Evolutionary conservation across 2,329 filamentous ascomycete genomes (phyloP), one percentile per base, ranked within the genome.

Genomic region (Lasiodiplodia citricola): DNA sequence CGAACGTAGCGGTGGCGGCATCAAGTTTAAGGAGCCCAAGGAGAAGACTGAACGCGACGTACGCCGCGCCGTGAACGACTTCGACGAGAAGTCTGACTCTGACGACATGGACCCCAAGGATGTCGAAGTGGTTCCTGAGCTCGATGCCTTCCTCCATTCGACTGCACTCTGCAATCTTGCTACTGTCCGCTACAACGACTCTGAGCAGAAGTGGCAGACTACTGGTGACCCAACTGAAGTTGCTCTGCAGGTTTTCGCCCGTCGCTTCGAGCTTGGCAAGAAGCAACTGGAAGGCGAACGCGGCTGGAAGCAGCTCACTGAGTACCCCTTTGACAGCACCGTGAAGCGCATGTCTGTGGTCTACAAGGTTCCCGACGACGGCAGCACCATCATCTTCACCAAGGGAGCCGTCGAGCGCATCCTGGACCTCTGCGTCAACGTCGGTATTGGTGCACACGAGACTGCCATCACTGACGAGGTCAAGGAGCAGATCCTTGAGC

Each of bases 401-500:
- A 81, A 81, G 65, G 79, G 79, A 54, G 79, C 79, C n/a, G 78
- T 77, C 23, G 79, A 81, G 21, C 41, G 70, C 18, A 60, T 71
- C 21, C 38, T 71, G 37, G 66, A 67, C 44, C 56, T 70, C n/a
- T 70, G 68, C 23, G 31, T 52, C 47, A 67, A 72, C 74, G 67
- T 83, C 79, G 77, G 78, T 86, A 51, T 70, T 21, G 73, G 77
- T 38, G 55, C 25, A 4, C 55, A 62, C 44, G 66, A 60, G 56
- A 67, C 50, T 23, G 16, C 44, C 7, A 57, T 67, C 41, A 50
- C 44, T 23, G 72, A 79, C 7, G 75, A 81, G 41, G 80, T 86
- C 68, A 82, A 83, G 68, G 77, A 83, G 18, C 80, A 86, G 6
- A 85, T 91, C 56, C 79, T 91, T 52, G 79, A 82, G 66, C 90